Evolutionary conservation across 2,329 filamentous ascomycete species (phyloP).

Genomic region (Botrytis galanthina): DNA sequence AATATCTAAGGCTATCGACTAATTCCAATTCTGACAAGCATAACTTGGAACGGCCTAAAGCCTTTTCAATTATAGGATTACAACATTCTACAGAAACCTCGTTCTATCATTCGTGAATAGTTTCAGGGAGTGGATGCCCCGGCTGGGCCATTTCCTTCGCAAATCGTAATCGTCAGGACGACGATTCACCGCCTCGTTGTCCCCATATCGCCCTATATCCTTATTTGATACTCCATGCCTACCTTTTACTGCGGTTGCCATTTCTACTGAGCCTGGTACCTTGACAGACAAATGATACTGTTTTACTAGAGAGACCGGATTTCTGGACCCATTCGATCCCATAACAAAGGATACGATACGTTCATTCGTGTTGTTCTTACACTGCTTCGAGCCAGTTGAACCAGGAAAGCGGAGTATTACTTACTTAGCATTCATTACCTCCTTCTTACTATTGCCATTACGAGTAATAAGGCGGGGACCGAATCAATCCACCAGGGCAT

Average conservation of each 20-base stretch:
- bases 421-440: not conserved
- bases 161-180: slow-evolving; percentile 21
- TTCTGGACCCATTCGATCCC: not conserved
- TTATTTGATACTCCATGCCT: not conserved
- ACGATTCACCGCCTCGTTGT: slow-evolving; percentile 18
- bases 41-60: slow-evolving; percentile 14
- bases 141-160: slow-evolving; percentile 1
- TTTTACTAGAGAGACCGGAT: slow-evolving; percentile 10
- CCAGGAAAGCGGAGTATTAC: slow-evolving; percentile 16
- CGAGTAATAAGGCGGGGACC: slow-evolving; percentile 9
- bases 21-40: not conserved
- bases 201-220: slow-evolving; percentile 13
- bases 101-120: slow-evolving; percentile 14
- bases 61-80: not conserved
- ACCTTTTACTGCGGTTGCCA: not conserved
- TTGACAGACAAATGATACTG: not conserved
- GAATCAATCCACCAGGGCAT: slow-evolving; percentile 16
- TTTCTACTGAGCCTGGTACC: slow-evolving; percentile 3
- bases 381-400: not conserved
- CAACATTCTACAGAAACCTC: slow-evolving; percentile 11
- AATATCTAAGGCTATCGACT: slow-evolving; percentile 15
- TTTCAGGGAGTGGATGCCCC: slow-evolving; percentile 12
- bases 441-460: not conserved
- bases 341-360: slow-evolving; percentile 5
- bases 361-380: slow-evolving; percentile 8